Evolutionary conservation across 106 monocot species (phyloP).

Genomic region (Phalaenopsis aphrodite): DNA sequence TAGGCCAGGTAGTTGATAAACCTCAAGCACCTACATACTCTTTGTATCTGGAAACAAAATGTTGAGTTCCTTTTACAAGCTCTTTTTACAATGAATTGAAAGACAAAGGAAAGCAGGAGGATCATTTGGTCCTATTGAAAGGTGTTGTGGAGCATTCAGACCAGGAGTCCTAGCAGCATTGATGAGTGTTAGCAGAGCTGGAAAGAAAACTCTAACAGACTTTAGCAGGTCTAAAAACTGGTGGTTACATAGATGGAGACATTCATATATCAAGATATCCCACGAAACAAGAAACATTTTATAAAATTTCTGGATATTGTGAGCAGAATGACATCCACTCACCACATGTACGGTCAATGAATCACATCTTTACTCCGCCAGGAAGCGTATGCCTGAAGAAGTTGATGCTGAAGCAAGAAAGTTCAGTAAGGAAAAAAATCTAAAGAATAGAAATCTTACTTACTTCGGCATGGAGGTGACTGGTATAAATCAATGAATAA

Average conservation of each 20-base stretch:
- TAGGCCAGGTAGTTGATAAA: slow-evolving; percentile 11
- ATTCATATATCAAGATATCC: slow-evolving; percentile 23
- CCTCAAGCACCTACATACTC: background rate
- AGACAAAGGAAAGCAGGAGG: slow-evolving; percentile 16
- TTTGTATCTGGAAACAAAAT: background rate
- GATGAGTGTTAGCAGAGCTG: slow-evolving; percentile 28
- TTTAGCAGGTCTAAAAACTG: slow-evolving; percentile 25
- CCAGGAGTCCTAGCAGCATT: slow-evolving; percentile 24
- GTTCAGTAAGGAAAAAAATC: slow-evolving; percentile 9
- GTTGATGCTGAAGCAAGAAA: slow-evolving; percentile 16
- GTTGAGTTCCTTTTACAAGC: background rate
- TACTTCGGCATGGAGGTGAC: too few species aligned
- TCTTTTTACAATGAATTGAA: slow-evolving; percentile 18
- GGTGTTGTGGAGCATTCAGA: slow-evolving; percentile 27
- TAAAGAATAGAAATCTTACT: background rate
- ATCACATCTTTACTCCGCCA: slow-evolving; percentile 21
- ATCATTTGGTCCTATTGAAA: slow-evolving; percentile 17
- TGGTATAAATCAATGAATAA: background rate
- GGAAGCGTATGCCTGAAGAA: slow-evolving; percentile 24
- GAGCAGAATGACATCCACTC: slow-evolving; percentile 31
- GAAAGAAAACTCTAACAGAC: slow-evolving; percentile 29
- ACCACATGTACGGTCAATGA: slow-evolving; percentile 25
- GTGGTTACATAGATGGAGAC: slow-evolving; percentile 25
- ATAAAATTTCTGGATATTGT: slow-evolving; percentile 25
- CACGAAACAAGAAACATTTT: slow-evolving; percentile 27